Evolutionary conservation across 2,329 filamentous ascomycete genomes (phyloP).

Genomic region (Penicillium rolfsii): DNA sequence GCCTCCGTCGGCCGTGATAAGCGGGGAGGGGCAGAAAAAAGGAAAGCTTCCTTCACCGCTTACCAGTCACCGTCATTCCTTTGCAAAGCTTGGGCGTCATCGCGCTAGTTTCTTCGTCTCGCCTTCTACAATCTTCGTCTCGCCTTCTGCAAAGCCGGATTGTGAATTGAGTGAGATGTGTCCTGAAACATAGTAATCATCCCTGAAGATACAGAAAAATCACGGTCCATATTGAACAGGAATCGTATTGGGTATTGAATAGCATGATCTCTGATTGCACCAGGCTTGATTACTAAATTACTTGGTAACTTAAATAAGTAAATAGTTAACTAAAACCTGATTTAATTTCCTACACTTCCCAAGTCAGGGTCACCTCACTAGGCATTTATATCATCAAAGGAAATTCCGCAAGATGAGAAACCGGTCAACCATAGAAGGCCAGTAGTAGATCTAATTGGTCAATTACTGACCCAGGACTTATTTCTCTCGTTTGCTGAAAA

Average conservation of each 20-base stretch:
- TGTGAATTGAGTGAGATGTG: background rate
- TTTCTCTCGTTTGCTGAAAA: conserved; percentile 7
- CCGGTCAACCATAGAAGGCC: background rate
- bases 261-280: background rate
- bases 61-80: background rate
- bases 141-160: background rate
- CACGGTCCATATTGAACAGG: background rate
- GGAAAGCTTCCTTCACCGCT: conserved; percentile 18
- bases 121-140: background rate
- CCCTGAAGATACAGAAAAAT: background rate
- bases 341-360: too few relatives aligned
- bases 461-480: background rate
- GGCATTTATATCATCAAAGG: background rate
- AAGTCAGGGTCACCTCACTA: background rate
- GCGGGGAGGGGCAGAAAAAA: conserved; percentile 27
- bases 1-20: conserved; percentile 20
- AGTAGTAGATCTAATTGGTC: background rate
- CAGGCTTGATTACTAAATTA: background rate
- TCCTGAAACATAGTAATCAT: background rate
- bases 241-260: background rate
- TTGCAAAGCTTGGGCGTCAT: background rate
- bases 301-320: background rate
- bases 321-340: too few relatives aligned
- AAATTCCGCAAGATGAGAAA: background rate
- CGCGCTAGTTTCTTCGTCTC: background rate